These are phyloP conservation scores for Blastosporella zonata DNA, from an alignment of 1,284 basidiomycete species.

Conservation along the genomic window DNA sequence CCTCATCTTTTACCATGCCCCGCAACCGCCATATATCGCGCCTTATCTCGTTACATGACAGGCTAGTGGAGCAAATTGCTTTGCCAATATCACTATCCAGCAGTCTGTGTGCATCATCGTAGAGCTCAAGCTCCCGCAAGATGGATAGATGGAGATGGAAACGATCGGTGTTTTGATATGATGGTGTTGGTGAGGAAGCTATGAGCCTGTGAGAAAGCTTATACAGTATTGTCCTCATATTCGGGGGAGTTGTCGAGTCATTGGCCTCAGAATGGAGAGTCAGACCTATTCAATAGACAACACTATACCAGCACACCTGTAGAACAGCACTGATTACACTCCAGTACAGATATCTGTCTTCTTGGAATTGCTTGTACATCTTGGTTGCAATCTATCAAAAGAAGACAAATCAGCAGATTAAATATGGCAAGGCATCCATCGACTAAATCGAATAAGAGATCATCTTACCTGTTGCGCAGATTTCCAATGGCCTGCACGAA, in stretches of 20 bases:
- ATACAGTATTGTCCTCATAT: conserved; percentile 64
- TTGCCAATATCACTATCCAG: conserved; percentile 66
- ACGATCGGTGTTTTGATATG: conserved; percentile 66
- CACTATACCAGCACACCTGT: conserved; percentile 46
- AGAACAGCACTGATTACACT: conserved; percentile 75
- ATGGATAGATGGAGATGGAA: conserved; percentile 73
- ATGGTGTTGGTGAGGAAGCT: conserved; percentile 55
- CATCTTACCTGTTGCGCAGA: conserved; percentile 67
- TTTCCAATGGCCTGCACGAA: conserved; percentile 76
- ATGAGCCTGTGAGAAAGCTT: conserved; percentile 71
- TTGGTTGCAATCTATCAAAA: conserved; percentile 60
- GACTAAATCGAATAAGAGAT: conserved; percentile 12
- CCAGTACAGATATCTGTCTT: conserved; percentile 83
- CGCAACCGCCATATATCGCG: conserved; percentile 63
- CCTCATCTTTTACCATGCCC: conserved; percentile 57
- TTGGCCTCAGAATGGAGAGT: conserved; percentile 46
- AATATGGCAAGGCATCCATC: not conserved
- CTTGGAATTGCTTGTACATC: conserved; percentile 75
- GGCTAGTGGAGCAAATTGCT: conserved; percentile 63
- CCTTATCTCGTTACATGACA: conserved; percentile 72
- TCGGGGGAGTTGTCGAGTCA: conserved; percentile 53
- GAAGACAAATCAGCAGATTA: not conserved
- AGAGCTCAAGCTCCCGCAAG: conserved; percentile 63
- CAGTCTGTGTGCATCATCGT: conserved; percentile 69
- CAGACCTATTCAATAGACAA: conserved; percentile 3